Evolutionary conservation across 176 grass and related monocot genomes (phyloP), one percentile per base, ranked within the genome.

Genomic region (Zea luxurians): DNA sequence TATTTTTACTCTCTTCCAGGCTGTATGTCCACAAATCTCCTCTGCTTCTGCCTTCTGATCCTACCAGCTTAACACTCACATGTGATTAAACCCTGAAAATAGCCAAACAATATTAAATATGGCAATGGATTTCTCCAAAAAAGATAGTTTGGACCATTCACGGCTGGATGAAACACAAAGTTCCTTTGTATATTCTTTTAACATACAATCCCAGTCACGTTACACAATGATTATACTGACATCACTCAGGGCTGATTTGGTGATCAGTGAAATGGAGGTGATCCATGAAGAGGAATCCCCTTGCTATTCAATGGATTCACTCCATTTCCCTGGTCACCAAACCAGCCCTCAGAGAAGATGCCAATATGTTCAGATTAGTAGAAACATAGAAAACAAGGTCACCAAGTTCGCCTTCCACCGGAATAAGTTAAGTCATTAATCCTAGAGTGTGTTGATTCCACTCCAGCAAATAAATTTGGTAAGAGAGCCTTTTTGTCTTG

Each of bases 51-150:
- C 18, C 38, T 45, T 45, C 5, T 35, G 44, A 80, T 73, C 61
- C 45, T 74, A 59, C 8, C 36, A 57, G 8, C 53, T 21, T 61
- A 18, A 11, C 11, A 16, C 2, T 85, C 73, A 89, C 83, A 73
- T 82, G 61, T 85, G 78, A 68, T 78, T 85, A 27, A 82, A 78
- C 60, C 87, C 87, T 89, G 61, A 52, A 73, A 4, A 66, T 7
- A 50, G 4, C 15, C 50, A 55, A 61, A 40, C 37, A 54, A 61
- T 18, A 68, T 82, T 68, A 20, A 55, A 78, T 18, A 38, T 21
- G 70, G 36, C 43, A 36, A 35, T 3, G 2, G 27, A 27, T 40
- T 40, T 40, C 38, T 4, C 38, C 38, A 2, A 40, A 40, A 40
- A 40, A 40, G 38, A 40, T 40, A 40, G 38, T 4, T 40, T 40